A percentile compares a stretch with the other conserved stretches of the same genome.
Evolutionary conservation across 805 yeast genomes (phyloP).

Genomic region (Kazachstania kunashirensis): DNA sequence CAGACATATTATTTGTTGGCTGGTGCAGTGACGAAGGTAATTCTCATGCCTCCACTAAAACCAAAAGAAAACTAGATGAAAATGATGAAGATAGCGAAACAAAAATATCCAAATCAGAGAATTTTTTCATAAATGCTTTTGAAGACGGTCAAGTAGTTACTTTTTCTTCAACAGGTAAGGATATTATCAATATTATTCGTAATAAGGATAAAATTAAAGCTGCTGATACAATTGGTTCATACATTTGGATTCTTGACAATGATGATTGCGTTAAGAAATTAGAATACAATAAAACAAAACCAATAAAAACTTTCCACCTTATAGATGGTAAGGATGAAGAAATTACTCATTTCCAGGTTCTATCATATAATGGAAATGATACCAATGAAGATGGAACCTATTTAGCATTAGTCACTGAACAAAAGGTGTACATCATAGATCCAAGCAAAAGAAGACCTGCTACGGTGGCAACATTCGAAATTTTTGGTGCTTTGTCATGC

Average conservation of each 20-base stretch:
- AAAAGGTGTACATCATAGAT: constrained; percentile 54
- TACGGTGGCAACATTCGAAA: constrained; percentile 17
- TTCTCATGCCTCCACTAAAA: constrained; percentile 1
- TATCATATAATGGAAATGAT: constrained; percentile 5
- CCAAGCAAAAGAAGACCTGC: constrained; percentile 36
- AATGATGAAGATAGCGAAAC: constrained; percentile 8
- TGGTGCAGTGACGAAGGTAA: constrained; percentile 18
- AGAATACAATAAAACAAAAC: constrained; percentile 25
- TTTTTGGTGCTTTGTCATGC: constrained; percentile 13
- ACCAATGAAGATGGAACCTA: constrained; percentile 7
- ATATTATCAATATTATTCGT: constrained; percentile 30
- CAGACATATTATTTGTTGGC: constrained; percentile 18
- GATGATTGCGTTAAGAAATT: constrained; percentile 28
- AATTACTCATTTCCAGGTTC: constrained; percentile 24
- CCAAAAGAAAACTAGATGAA: constrained; percentile 19
- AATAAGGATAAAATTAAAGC: constrained; percentile 31
- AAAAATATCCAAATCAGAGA: constrained; percentile 12
- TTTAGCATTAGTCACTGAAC: constrained; percentile 24
- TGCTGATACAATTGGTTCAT: constrained; percentile 27
- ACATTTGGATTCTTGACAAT: constrained; percentile 29
- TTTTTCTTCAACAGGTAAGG: constrained; percentile 27
- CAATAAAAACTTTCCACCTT: constrained; percentile 30
- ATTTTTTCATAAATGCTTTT: constrained; percentile 24
- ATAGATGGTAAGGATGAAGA: constrained; percentile 26
- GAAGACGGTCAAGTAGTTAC: constrained; percentile 25